Base-by-base conservation (phyloP, 768 basidiomycete genomes). In the Phanerochaete sordida region DNA sequence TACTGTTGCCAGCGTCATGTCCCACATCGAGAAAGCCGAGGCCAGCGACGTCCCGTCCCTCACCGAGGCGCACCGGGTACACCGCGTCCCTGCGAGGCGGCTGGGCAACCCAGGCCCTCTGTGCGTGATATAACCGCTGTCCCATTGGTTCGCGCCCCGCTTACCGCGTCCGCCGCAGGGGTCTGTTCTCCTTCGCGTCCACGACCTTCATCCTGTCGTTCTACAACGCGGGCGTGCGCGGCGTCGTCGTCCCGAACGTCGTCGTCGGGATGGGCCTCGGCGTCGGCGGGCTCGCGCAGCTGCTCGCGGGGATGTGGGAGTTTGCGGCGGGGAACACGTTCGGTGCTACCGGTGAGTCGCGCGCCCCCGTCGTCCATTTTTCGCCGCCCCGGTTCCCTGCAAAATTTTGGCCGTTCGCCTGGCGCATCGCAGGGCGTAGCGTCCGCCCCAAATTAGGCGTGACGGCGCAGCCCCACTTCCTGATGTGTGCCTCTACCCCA, bases 301-400 rank as follows among this genome's bases (percentile, higher is more conserved):
- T 95, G 48, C 75, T 95, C 39, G 93, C 93, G 30, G 94, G 94
- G 44, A 92, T 94, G 88, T 93, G 91, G 91, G 73, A 73, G 60
- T 75, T 74, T 27, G 74, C 73, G 5, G 57, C 80, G 31, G 86
- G 86, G 0, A 91, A 92, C 64, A 76, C 75, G 0, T 90, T 91
- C 62, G 87, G 85, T 65, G 89, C 81, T 12, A 86, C 88, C 28
- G 87, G 89, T 88, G 43, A 72, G 87, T 75, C 13, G 4, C 24
- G 0, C 2, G 23, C 52, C 44, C 21, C 23, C 39, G 8, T 19
- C 39, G 39, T 19, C 8, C 4, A 31, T 23, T 43, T 54, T 33
- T 44, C 28, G 45, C 19, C 37, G 27, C 57, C 33, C 46, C 44
- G 15, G n/a, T 47, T 52, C 23, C 33, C 53, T 24, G 6, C 23